Conservation (phyloP, 495 filamentous ascomycete genomes). For the Bacidia gigantensis region DNA sequence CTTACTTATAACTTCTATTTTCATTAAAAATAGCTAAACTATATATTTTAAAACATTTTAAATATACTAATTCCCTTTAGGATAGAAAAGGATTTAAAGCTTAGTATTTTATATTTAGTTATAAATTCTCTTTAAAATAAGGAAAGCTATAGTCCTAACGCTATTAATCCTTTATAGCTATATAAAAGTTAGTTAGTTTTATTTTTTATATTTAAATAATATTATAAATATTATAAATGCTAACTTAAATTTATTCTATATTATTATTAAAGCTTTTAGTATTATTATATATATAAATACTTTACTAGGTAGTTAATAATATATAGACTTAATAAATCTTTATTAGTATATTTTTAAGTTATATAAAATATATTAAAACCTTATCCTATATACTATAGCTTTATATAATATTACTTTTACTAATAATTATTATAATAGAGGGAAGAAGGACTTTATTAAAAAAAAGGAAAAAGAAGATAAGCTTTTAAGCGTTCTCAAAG, state of each 20-base stretch:
- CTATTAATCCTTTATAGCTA: conserved; percentile 3
- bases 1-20: conserved; percentile 1
- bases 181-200: conserved; percentile 2
- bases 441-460: not conserved
- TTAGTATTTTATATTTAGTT: conserved; percentile 5
- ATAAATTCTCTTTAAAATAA: conserved; percentile 3
- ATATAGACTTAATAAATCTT: conserved; percentile 2
- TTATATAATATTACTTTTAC: conserved; percentile 11
- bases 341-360: conserved; percentile 2
- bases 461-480: not conserved
- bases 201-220: not conserved
- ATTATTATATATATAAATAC: conserved; percentile 9
- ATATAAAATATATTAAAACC: conserved; percentile 1
- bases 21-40: not conserved
- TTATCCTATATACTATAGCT: conserved; percentile 12
- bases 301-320: conserved; percentile 6
- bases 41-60: conserved; percentile 9
- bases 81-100: conserved; percentile 1
- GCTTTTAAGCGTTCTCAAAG: not conserved
- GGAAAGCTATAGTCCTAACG: not conserved
- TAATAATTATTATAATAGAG: not conserved
- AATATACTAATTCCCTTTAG: conserved; percentile 1
- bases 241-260: not conserved
- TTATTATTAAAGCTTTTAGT: conserved; percentile 1
- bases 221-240: not conserved